Percentiles rank a stretch among this genome's conserved stretches.
Conservation (phyloP, 1,284 basidiomycete genomes). For the Acaromyces ingoldii region DNA sequence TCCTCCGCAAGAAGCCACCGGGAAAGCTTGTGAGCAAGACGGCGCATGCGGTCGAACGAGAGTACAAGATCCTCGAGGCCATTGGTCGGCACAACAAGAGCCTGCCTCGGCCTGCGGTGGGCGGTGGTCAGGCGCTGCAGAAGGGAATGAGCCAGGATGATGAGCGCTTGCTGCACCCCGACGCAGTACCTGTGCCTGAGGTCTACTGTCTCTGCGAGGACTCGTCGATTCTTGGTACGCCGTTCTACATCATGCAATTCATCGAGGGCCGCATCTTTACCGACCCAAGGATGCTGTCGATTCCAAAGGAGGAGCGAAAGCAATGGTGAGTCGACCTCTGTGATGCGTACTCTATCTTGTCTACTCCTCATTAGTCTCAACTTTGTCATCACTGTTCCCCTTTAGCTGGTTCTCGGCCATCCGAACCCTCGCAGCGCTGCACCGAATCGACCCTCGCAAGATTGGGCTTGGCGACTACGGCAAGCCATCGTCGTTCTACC, state of each 20-base stretch:
- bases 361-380: not conserved
- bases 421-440: conserved; percentile 68
- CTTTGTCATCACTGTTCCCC: not conserved
- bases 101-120: not conserved
- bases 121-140: not conserved
- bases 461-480: conserved; percentile 75
- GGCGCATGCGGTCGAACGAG: conserved; percentile 89
- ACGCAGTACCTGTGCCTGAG: conserved; percentile 72
- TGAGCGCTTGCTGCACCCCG: conserved; percentile 36
- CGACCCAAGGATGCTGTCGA: conserved; percentile 63
- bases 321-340: conserved; percentile 63
- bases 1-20: conserved; percentile 88
- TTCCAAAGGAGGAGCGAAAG: conserved; percentile 58
- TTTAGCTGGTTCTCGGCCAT: conserved; percentile 26
- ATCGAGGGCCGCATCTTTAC: conserved; percentile 82
- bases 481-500: conserved; percentile 74
- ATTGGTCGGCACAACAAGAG: conserved; percentile 26
- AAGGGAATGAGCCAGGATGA: not conserved
- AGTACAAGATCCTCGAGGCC: conserved; percentile 74
- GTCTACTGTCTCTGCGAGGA: conserved; percentile 72
- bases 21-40: conserved; percentile 78
- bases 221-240: conserved; percentile 69
- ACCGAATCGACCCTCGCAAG: conserved; percentile 64
- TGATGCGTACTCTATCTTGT: conserved; percentile 52
- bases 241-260: conserved; percentile 95